Evolutionary conservation across 257 asterid species (phyloP).

Genomic region (Primulina eburnea): DNA sequence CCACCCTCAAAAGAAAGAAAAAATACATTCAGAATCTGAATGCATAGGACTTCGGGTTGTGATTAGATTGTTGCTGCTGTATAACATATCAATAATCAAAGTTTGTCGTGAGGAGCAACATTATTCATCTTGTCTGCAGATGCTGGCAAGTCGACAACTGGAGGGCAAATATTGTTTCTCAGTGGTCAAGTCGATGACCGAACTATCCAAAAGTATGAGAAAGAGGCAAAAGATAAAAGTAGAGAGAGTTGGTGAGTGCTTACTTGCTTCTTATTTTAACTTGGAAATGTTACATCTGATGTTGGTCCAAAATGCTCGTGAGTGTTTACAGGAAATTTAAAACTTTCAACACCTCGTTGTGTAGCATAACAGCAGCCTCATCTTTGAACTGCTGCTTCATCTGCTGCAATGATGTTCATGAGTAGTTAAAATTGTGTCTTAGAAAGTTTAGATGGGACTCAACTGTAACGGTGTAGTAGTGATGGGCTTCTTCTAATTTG

Average conservation of each 20-base stretch:
- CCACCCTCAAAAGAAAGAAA: too few relatives aligned
- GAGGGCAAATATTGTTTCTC: constrained; percentile 85
- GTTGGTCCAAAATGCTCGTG: background rate
- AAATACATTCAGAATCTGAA: background rate
- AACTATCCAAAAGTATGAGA: constrained; percentile 93
- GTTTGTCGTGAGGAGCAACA: constrained; percentile 9
- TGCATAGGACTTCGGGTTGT: background rate
- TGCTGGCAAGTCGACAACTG: constrained; percentile 97
- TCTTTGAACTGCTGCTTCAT: background rate
- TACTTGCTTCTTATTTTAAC: constrained; percentile 8
- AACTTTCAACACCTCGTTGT: background rate
- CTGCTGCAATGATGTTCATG: constrained; percentile 8
- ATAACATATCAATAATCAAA: too few relatives aligned
- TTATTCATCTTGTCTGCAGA: constrained; percentile 45
- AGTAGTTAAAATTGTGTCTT: constrained; percentile 2
- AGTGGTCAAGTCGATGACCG: constrained; percentile 99
- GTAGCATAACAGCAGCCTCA: background rate
- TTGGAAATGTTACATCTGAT: background rate
- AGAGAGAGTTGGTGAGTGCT: constrained; percentile 93
- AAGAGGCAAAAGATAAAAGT: constrained; percentile 94
- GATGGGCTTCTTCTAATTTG: background rate
- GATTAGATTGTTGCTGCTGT: background rate
- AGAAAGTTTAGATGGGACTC: background rate
- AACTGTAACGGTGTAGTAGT: background rate
- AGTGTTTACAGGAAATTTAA: background rate